Percentiles rank a stretch among this genome's conserved stretches.
Conservation (phyloP, 805 yeast genomes). For the Wickerhamiella azyma region DNA sequence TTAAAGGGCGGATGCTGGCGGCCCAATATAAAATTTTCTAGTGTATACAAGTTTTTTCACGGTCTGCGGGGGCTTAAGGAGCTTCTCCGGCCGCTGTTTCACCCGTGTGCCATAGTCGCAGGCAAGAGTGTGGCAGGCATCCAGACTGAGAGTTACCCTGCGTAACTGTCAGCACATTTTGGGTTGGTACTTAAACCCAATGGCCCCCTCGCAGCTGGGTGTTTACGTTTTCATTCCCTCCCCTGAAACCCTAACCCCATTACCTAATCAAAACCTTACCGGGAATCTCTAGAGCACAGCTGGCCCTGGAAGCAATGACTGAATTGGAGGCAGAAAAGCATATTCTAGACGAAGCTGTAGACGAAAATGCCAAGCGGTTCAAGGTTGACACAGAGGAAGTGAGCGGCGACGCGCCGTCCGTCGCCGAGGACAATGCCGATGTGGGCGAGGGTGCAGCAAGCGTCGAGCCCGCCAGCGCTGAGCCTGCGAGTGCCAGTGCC, state of each 20-base stretch:
- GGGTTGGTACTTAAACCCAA: slow-evolving; percentile 6
- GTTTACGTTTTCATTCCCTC: background rate
- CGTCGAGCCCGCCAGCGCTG: slow-evolving; percentile 1
- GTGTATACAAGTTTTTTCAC: too few relatives aligned
- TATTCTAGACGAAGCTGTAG: slow-evolving; percentile 15
- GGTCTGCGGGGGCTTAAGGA: too few relatives aligned
- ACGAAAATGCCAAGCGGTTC: slow-evolving; percentile 10
- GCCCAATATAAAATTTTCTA: too few relatives aligned
- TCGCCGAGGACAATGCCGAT: background rate
- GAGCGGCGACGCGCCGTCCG: background rate
- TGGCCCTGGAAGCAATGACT: background rate
- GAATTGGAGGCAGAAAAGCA: slow-evolving; percentile 10
- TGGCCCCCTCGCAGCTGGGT: slow-evolving; percentile 1
- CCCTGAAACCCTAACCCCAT: slow-evolving; percentile 6
- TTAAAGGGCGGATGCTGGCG: too few relatives aligned
- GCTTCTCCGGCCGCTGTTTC: too few relatives aligned
- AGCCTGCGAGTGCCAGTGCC: background rate
- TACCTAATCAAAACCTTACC: background rate
- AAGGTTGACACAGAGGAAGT: slow-evolving; percentile 7
- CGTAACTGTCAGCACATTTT: slow-evolving; percentile 6
- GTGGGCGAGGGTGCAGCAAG: background rate
- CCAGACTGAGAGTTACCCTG: slow-evolving; percentile 4
- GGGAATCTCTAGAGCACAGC: background rate
- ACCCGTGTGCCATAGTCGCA: background rate
- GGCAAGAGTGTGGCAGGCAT: slow-evolving; percentile 9